Base-by-base conservation (phyloP, 2,329 filamentous ascomycete genomes). In the Hymenoscyphus infarciens region DNA sequence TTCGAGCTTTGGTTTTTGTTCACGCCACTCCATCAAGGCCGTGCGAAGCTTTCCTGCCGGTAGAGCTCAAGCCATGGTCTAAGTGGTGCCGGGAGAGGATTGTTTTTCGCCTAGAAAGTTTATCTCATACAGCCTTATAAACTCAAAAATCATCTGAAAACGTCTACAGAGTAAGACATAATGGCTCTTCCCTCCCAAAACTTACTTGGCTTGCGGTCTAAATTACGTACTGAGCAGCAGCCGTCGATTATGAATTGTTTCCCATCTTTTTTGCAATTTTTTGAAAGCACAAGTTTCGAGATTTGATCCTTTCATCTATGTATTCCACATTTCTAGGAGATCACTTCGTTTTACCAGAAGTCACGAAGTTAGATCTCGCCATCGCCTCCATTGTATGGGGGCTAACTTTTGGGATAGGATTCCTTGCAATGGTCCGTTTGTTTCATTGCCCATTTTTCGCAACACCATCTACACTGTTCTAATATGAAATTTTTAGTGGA, bases 351-450 rank as follows among this genome's bases (percentile, higher is more conserved):
- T 27, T 39, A 11, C 39, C 57, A 25, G 54, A 52, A 19, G 62
- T 64, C 35, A 66, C 66, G 5, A 38, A 22, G 39, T n/a, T 31
- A 39, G 77, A 79, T 49, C 62, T 76, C 56, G 71, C 70, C 15
- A 69, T 77, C 60, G 75, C 75, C 45, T 75, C 75, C 19, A 68
- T 78, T 58, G 71, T 74, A 19, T 77, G 72, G 70, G 77, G 77
- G 1, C 69, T 77, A 61, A 74, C 75, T 1, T 64, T 79, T 10
- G 74, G 75, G 5, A 73, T 79, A 63, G 72, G 71, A 1, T 69
- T 71, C 57, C 73, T 76, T 57, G 75, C 71, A 1, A 58, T 38
- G n/a, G 56, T 58, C 27, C 22, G 35, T 38, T n/a, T 11, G 27
- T 33, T 13, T 56, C 31, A 56, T 19, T 27, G 13, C 31, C 29